phyloP scores from a whole-genome alignment of 2,329 filamentous ascomycete species.

The Polychaeton citri region DNA sequence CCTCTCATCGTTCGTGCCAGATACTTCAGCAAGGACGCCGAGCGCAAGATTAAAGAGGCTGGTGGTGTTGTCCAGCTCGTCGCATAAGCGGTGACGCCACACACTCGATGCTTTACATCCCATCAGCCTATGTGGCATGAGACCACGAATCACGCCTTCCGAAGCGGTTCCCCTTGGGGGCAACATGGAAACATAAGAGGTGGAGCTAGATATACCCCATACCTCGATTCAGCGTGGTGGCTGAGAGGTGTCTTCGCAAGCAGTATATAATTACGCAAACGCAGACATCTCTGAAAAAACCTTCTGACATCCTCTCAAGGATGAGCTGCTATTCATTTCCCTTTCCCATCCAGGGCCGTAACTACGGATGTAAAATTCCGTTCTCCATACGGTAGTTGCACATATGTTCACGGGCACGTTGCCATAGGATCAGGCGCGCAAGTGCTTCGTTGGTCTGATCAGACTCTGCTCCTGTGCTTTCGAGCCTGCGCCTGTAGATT shows the following conservation, averaged over 20 bases:
- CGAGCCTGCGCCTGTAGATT: too few species aligned
- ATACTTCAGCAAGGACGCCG: constrained; percentile 90
- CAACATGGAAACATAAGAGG: constrained; percentile 6
- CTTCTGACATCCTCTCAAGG: constrained; percentile 23
- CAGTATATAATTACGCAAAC: constrained; percentile 24
- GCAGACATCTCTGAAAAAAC: constrained; percentile 40
- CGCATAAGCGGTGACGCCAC: constrained; percentile 57
- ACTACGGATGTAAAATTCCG: too few species aligned
- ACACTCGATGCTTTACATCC: constrained; percentile 5
- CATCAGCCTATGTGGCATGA: constrained; percentile 7
- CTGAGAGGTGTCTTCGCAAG: constrained; percentile 34
- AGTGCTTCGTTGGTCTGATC: too few species aligned
- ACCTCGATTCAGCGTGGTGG: constrained; percentile 34
- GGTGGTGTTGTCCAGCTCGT: constrained; percentile 94
- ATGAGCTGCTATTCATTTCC: too few species aligned
- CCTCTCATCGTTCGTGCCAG: constrained; percentile 89
- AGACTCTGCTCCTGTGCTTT: too few species aligned
- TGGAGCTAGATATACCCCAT: too few species aligned
- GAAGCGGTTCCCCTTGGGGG: constrained; percentile 3
- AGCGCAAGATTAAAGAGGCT: constrained; percentile 98
- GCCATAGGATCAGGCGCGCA: too few species aligned
- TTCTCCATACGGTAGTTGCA: too few species aligned
- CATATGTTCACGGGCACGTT: too few species aligned
- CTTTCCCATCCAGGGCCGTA: too few species aligned
- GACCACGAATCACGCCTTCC: constrained; percentile 3